Evolutionary conservation across 805 yeast species (phyloP), one percentile per base, ranked within the genome.

Genomic region (Starmera dryadoides): DNA sequence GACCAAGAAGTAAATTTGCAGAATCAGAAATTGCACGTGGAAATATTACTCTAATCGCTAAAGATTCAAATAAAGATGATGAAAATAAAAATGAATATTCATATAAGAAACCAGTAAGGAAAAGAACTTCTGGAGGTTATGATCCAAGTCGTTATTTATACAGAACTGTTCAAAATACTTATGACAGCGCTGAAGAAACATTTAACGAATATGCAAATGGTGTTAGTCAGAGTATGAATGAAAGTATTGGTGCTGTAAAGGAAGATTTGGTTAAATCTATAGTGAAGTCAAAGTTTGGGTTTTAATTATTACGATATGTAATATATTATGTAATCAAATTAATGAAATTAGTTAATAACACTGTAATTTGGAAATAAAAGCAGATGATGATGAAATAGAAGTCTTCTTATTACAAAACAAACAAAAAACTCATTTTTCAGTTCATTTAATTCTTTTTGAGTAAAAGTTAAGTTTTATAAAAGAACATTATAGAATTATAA

Each of bases 1-100:
- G 95, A 45, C 77, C 81, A 34, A 63, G 70, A 17, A 68, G 81
- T 1, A 79, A 76, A 52, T 68, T 71, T 38, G 64, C 68, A 21
- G 94, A 86, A 48, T 74, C 79, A 38, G 68, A 65, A 17, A 58
- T 82, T 40, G 83, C 82, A 2, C 60, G 41, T 45, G 75, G 72
- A 41, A 66, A 60, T 3, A 39, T 64, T 7, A 51, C 63, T 8
- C 21, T 50, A 25, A 16, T 41, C 15, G 30, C 48, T 14, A 29
- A 32, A 16, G 36, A 23, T 6, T 45, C 33, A n/a, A 42, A 33
- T 8, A 30, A 33, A 19, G 37, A 40, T 8, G 42, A 39, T 17
- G 53, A 49, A 6, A 35, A 37, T 4, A 32, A 37, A 8, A 52
- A 51, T 29, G 62, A 60, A 15, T 60, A 52, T 40, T 45, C 55